A percentile compares a stretch with the other conserved stretches of the same genome.
phyloP scores from a whole-genome alignment of 768 basidiomycete species.

The Kwoniella sp. region DNA sequence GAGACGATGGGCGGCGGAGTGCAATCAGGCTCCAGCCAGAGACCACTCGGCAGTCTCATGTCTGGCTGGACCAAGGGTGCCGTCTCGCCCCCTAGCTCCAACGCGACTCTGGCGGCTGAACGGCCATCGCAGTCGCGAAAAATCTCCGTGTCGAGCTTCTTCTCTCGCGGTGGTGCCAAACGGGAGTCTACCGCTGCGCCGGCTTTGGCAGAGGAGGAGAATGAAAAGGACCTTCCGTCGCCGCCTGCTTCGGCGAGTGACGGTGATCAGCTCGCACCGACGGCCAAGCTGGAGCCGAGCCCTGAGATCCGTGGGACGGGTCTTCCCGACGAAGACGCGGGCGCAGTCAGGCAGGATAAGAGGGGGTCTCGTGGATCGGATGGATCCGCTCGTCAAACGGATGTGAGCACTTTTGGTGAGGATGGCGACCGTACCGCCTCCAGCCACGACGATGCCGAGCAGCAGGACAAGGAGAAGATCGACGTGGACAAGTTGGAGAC shows the following conservation, averaged over 20 bases:
- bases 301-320: constrained; percentile 6
- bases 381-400: too few relatives aligned
- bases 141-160: constrained; percentile 27
- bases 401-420: too few relatives aligned
- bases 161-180: constrained; percentile 15
- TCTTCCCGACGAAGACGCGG: background rate
- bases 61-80: constrained; percentile 39
- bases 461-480: too few relatives aligned
- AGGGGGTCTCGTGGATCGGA: too few relatives aligned
- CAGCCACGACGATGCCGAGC: too few relatives aligned
- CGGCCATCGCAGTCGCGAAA: constrained; percentile 14
- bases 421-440: too few relatives aligned
- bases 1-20: constrained; percentile 4
- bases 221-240: constrained; percentile 11
- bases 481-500: background rate
- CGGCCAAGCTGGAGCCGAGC: constrained; percentile 4
- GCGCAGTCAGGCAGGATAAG: background rate
- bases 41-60: constrained; percentile 42
- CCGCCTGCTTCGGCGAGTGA: constrained; percentile 4
- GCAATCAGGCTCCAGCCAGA: background rate
- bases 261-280: background rate
- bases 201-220: constrained; percentile 9
- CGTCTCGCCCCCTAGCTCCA: constrained; percentile 6
- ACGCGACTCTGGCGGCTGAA: background rate
- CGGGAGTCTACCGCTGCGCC: background rate